A percentile compares a stretch with the other conserved stretches of the same genome.
These are phyloP conservation scores for Aspergillus sp. DNA, from an alignment of 2,329 filamentous ascomycete genomes.

Conservation along the genomic window DNA sequence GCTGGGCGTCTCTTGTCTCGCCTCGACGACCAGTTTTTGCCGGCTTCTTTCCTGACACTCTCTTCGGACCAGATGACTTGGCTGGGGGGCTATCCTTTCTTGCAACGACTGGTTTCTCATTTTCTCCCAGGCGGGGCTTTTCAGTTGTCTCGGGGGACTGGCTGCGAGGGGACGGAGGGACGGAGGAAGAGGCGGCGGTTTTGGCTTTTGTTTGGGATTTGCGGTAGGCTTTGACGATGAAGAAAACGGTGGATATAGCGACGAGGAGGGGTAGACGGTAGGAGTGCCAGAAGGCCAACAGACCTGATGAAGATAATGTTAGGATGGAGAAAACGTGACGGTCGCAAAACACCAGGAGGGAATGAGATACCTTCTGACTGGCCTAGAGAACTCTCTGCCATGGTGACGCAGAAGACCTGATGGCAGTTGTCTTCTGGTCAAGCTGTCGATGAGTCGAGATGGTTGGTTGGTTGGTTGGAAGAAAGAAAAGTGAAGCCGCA, in stretches of 20 bases:
- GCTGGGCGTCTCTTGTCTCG: slow-evolving; percentile 10
- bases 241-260: slow-evolving; percentile 30
- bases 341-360: too few species aligned
- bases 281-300: slow-evolving; percentile 43
- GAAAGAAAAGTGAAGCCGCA: too few species aligned
- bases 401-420: too few species aligned
- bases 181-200: slow-evolving; percentile 23
- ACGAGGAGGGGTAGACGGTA: slow-evolving; percentile 44
- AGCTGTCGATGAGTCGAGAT: too few species aligned
- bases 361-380: background rate
- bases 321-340: too few species aligned
- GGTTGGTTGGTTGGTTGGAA: too few species aligned
- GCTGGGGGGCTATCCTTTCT: background rate
- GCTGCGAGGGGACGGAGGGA: slow-evolving; percentile 27
- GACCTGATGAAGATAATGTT: slow-evolving; percentile 17
- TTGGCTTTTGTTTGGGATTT: slow-evolving; percentile 19
- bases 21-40: slow-evolving; percentile 20
- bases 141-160: slow-evolving; percentile 18
- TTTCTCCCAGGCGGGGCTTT: slow-evolving; percentile 1
- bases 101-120: slow-evolving; percentile 1
- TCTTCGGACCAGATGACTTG: slow-evolving; percentile 25
- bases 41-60: slow-evolving; percentile 29
- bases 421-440: too few species aligned
- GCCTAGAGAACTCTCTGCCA: too few species aligned
- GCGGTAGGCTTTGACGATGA: slow-evolving; percentile 24